These are phyloP conservation scores for Lactarius deliciosus DNA, from an alignment of 768 basidiomycete genomes.

Conservation along the genomic window DNA sequence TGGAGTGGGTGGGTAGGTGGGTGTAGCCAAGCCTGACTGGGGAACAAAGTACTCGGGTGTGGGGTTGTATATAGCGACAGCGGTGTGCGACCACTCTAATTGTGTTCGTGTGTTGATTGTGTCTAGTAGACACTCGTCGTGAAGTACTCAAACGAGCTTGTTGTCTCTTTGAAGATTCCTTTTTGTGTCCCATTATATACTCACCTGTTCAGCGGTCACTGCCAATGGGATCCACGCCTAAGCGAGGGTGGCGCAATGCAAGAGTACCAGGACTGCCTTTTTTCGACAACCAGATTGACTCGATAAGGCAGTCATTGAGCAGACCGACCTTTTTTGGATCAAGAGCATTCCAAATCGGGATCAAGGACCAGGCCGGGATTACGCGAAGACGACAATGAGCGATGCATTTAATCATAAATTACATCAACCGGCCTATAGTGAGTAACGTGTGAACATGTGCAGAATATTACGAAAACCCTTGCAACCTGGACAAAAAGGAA, in stretches of 20 bases:
- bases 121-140: constrained; percentile 5
- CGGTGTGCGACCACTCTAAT: constrained; percentile 12
- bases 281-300: not conserved
- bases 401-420: constrained; percentile 18
- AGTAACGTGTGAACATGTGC: constrained; percentile 12
- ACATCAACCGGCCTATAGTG: constrained; percentile 4
- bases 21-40: constrained; percentile 28
- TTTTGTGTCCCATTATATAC: constrained; percentile 27
- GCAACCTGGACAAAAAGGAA: constrained; percentile 14
- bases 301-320: not conserved
- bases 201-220: not conserved
- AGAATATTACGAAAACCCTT: not conserved
- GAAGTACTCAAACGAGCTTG: constrained; percentile 8
- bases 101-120: constrained; percentile 22
- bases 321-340: not conserved
- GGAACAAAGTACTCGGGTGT: constrained; percentile 18
- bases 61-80: constrained; percentile 22
- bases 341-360: constrained; percentile 7
- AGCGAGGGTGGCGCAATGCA: not conserved
- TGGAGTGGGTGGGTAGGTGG: constrained; percentile 1
- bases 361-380: not conserved
- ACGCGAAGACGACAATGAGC: not conserved
- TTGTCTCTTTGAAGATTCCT: constrained; percentile 21
- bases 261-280: constrained; percentile 15
- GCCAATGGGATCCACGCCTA: not conserved